A percentile compares a stretch with the other conserved stretches of the same genome.
phyloP scores from a whole-genome alignment of 139 green algal genomes.

The Spirogloea muscicola region DNA sequence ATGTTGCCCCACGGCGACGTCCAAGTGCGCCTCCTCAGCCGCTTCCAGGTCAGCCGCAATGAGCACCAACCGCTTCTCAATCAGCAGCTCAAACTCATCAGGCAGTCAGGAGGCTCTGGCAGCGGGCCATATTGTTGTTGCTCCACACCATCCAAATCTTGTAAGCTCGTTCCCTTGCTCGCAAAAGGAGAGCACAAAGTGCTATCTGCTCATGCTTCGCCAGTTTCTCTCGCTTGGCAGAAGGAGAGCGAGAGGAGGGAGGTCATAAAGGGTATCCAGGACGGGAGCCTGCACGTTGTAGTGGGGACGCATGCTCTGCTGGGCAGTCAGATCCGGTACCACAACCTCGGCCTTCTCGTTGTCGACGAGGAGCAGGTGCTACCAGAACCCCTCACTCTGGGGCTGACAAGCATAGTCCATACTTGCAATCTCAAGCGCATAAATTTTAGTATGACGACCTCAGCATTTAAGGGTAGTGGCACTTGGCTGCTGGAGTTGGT shows the following conservation, averaged over 20 bases:
- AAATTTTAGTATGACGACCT: too few species aligned
- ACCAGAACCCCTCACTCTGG: too few species aligned
- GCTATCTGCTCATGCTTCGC: background rate
- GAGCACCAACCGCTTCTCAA: background rate
- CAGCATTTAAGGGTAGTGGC: too few species aligned
- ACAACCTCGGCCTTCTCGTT: constrained; percentile 51
- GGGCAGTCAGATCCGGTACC: constrained; percentile 28
- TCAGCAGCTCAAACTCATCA: too few species aligned
- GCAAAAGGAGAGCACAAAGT: too few species aligned
- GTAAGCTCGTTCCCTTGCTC: too few species aligned
- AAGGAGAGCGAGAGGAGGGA: constrained; percentile 45
- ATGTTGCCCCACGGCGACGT: constrained; percentile 21
- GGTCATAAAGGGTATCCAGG: constrained; percentile 20
- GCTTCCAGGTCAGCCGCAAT: constrained; percentile 40
- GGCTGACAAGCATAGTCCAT: too few species aligned
- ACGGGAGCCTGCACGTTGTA: constrained; percentile 38
- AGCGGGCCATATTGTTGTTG: background rate
- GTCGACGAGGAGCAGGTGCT: constrained; percentile 59
- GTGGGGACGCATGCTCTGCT: constrained; percentile 54
- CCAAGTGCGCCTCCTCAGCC: constrained; percentile 20
- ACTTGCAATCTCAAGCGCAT: too few species aligned
- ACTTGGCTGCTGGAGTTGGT: too few species aligned
- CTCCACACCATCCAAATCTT: too few species aligned
- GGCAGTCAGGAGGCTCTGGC: background rate
- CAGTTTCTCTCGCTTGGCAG: background rate